Evolutionary conservation across 1,139 yeast species (phyloP).

Genomic region (Saccharomyces hybrid): DNA sequence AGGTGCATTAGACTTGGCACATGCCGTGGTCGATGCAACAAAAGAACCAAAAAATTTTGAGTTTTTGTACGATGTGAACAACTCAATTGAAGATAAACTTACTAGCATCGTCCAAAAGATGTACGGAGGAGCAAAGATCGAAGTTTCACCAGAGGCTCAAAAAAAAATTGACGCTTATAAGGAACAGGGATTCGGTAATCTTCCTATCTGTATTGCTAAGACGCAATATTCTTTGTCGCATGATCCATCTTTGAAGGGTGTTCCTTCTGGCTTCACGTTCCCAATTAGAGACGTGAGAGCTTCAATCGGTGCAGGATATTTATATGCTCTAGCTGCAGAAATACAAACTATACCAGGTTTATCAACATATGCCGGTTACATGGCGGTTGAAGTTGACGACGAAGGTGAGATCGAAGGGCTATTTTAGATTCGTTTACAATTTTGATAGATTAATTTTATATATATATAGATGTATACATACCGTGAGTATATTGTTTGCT

Average conservation of each 20-base stretch:
- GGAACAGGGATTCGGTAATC: conserved; percentile 60
- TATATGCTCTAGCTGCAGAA: conserved; percentile 76
- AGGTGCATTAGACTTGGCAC: conserved; percentile 84
- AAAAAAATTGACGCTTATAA: conserved; percentile 59
- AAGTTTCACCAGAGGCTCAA: conserved; percentile 58
- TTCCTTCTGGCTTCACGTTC: conserved; percentile 68
- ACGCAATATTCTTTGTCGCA: conserved; percentile 78
- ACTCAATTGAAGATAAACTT: conserved; percentile 70
- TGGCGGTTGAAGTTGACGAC: conserved; percentile 75
- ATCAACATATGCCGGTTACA: conserved; percentile 75
- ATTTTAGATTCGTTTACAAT: conserved; percentile 33
- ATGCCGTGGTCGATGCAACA: conserved; percentile 75
- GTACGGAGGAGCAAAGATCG: conserved; percentile 69
- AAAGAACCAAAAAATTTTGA: conserved; percentile 51
- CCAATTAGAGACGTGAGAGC: conserved; percentile 77
- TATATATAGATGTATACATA: too few species aligned
- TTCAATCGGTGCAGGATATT: conserved; percentile 76
- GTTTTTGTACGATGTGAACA: conserved; percentile 65
- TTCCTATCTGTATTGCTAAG: conserved; percentile 78
- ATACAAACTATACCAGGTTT: conserved; percentile 80
- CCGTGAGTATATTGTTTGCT: too few species aligned
- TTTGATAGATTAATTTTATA: too few species aligned
- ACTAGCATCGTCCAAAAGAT: conserved; percentile 58
- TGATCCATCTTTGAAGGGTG: conserved; percentile 72
- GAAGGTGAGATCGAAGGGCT: conserved; percentile 76